Evolutionary conservation across 2,329 filamentous ascomycete genomes (phyloP).

Genomic region (Metarhizium robertsii): DNA sequence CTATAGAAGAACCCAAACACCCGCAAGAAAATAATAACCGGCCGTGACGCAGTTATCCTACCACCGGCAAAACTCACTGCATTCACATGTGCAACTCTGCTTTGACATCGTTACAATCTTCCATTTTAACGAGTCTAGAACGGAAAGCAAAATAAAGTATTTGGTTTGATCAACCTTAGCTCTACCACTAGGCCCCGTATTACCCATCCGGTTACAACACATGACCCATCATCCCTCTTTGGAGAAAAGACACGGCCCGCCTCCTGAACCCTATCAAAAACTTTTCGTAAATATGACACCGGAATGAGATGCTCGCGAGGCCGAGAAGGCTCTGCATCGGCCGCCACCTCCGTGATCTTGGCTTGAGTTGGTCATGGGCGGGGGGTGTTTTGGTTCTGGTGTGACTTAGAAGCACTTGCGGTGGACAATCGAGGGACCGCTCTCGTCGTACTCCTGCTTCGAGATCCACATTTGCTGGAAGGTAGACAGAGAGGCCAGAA

Average conservation of each 20-base stretch:
- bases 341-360: slow-evolving; percentile 36
- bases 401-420: slow-evolving; percentile 96
- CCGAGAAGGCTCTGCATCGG: slow-evolving; percentile 32
- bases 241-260: slow-evolving; percentile 39
- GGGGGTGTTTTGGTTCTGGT: slow-evolving; percentile 22
- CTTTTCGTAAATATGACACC: slow-evolving; percentile 49
- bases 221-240: slow-evolving; percentile 37
- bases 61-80: slow-evolving; percentile 5
- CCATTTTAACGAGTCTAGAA: slow-evolving; percentile 23
- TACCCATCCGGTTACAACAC: slow-evolving; percentile 42
- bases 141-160: slow-evolving; percentile 36
- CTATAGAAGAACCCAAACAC: not conserved
- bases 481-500: slow-evolving; percentile 96
- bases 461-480: slow-evolving; percentile 99
- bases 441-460: slow-evolving; percentile 99
- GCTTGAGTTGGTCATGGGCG: slow-evolving; percentile 26
- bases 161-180: slow-evolving; percentile 48
- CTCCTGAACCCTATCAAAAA: slow-evolving; percentile 45
- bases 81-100: slow-evolving; percentile 3
- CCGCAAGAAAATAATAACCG: not conserved
- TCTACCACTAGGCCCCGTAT: slow-evolving; percentile 39
- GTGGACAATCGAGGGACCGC: slow-evolving; percentile 97
- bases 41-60: slow-evolving; percentile 1
- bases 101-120: slow-evolving; percentile 15
- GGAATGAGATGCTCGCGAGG: slow-evolving; percentile 38